These are phyloP conservation scores for Cavenderia fasciculata DNA, from an alignment of 78 protist genomes.

Conservation along the genomic window DNA sequence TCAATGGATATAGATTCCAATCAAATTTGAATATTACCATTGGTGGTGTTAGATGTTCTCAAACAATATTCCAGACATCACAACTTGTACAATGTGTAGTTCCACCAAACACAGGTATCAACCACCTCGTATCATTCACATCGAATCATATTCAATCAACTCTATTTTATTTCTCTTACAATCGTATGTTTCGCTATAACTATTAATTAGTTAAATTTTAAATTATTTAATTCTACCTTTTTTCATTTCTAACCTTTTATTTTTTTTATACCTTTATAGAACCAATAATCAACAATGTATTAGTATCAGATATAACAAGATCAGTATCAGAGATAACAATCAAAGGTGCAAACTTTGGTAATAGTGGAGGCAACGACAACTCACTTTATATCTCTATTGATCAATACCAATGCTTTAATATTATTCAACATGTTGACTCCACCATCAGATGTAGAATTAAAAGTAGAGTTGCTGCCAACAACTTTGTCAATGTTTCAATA, in stretches of 20 bases:
- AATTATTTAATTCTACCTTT: too few species aligned
- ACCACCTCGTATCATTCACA: not conserved
- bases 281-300: not conserved
- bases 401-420: not conserved
- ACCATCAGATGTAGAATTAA: not conserved
- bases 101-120: not conserved
- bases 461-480: not conserved
- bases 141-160: not conserved
- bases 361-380: not conserved
- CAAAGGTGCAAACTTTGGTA: not conserved
- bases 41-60: not conserved
- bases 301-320: too few species aligned
- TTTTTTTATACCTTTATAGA: too few species aligned
- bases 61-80: not conserved
- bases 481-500: not conserved
- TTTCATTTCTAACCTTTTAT: too few species aligned
- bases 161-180: not conserved
- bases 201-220: too few species aligned
- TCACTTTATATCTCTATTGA: not conserved
- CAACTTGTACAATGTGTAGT: not conserved
- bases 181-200: too few species aligned
- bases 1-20: conserved; percentile 1
- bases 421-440: not conserved
- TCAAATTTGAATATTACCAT: not conserved
- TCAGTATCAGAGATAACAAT: too few species aligned